Conservation (phyloP, 1,284 basidiomycete genomes). For the Rhodotorula sp. region DNA sequence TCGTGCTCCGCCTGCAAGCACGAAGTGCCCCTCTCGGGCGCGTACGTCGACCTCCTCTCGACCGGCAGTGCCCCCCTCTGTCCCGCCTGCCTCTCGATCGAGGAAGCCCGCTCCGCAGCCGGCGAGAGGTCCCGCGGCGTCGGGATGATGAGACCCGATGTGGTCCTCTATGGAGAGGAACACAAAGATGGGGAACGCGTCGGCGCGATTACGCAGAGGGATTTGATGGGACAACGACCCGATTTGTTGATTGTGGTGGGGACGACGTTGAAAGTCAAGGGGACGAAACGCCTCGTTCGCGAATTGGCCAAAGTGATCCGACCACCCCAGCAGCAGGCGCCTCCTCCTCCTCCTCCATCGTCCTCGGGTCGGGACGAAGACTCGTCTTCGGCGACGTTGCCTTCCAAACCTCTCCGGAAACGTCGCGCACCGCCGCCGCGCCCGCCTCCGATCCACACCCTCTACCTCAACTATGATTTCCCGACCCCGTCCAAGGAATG, state of each 20-base stretch:
- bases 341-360: not conserved
- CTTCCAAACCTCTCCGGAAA: slow-evolving; percentile 1
- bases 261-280: slow-evolving; percentile 83
- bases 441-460: slow-evolving; percentile 60
- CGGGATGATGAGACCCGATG: slow-evolving; percentile 77
- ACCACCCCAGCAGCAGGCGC: slow-evolving; percentile 13
- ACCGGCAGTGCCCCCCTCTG: slow-evolving; percentile 62
- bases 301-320: slow-evolving; percentile 82
- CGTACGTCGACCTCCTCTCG: slow-evolving; percentile 59
- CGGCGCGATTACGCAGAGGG: slow-evolving; percentile 70
- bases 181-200: slow-evolving; percentile 86
- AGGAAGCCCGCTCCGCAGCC: slow-evolving; percentile 63
- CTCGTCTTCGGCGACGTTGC: slow-evolving; percentile 9
- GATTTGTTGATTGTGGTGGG: slow-evolving; percentile 88
- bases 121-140: slow-evolving; percentile 79
- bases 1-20: slow-evolving; percentile 78
- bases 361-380: not conserved
- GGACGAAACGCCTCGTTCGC: slow-evolving; percentile 86
- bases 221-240: slow-evolving; percentile 63
- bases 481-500: slow-evolving; percentile 80
- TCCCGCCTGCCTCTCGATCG: slow-evolving; percentile 70
- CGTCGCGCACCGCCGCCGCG: slow-evolving; percentile 22
- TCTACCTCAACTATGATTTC: slow-evolving; percentile 87
- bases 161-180: slow-evolving; percentile 85
- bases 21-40: slow-evolving; percentile 55